Evolutionary conservation across 1,139 yeast genomes (phyloP).

Genomic region (Sugiyamaella sp.): DNA sequence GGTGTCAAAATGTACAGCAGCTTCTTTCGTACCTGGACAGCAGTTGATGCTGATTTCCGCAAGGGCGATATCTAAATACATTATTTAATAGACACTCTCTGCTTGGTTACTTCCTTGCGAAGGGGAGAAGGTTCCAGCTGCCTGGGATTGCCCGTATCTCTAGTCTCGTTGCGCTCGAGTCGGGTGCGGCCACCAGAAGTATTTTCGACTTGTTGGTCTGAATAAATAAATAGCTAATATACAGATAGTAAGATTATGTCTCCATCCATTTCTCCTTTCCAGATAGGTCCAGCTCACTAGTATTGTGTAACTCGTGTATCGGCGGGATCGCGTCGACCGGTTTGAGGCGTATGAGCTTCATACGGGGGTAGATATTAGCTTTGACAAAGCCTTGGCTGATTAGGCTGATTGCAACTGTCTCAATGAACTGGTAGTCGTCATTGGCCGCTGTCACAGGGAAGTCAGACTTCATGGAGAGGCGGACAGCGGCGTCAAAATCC

Average conservation of each 20-base stretch:
- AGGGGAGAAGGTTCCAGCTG: not conserved
- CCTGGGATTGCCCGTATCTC: not conserved
- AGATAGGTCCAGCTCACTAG: conserved; percentile 13
- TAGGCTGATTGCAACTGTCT: conserved; percentile 42
- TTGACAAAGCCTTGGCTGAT: conserved; percentile 43
- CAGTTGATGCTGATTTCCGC: conserved; percentile 17
- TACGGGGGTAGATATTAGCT: conserved; percentile 42
- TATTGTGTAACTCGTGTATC: conserved; percentile 30
- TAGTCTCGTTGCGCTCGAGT: not conserved
- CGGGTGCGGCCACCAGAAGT: not conserved
- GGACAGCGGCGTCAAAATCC: conserved; percentile 30
- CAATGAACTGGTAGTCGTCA: conserved; percentile 35
- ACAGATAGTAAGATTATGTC: conserved; percentile 4
- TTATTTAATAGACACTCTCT: not conserved
- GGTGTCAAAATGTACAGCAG: conserved; percentile 67
- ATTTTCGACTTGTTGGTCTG: not conserved
- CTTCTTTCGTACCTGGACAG: conserved; percentile 60
- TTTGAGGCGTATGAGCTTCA: conserved; percentile 34
- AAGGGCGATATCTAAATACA: conserved; percentile 14
- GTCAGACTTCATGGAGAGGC: conserved; percentile 21
- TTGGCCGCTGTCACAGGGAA: not conserved
- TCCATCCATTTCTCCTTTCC: conserved; percentile 21
- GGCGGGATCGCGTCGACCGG: conserved; percentile 35
- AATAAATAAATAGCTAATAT: conserved; percentile 2
- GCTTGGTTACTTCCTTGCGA: too few species aligned